phyloP scores from a whole-genome alignment of 164 flowering plant genomes.

The Berberis thunbergii region DNA sequence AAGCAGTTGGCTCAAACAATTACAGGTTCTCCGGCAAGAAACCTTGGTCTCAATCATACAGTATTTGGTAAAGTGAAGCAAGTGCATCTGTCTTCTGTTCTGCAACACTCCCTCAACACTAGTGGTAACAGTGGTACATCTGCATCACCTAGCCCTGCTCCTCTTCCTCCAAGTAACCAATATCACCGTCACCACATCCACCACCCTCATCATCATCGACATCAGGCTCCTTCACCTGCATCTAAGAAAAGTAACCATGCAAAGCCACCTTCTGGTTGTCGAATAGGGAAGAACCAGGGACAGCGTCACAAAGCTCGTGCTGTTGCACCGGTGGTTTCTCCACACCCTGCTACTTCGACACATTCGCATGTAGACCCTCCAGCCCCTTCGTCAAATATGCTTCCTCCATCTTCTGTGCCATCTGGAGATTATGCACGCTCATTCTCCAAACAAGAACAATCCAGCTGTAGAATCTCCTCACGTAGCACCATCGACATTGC shows the following conservation, averaged over 20 bases:
- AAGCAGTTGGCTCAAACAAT: conserved; percentile 86
- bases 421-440: conserved; percentile 37
- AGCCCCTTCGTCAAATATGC: conserved; percentile 19
- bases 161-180: conserved; percentile 15
- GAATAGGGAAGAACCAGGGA: conserved; percentile 19
- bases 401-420: conserved; percentile 47
- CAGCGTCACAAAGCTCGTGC: conserved; percentile 21
- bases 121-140: conserved; percentile 7
- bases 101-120: conserved; percentile 45
- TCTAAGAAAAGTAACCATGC: conserved; percentile 21
- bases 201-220: conserved; percentile 24
- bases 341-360: conserved; percentile 5
- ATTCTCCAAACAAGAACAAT: conserved; percentile 39
- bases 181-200: conserved; percentile 25
- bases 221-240: conserved; percentile 25
- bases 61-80: conserved; percentile 82
- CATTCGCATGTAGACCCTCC: conserved; percentile 18
- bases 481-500: conserved; percentile 15
- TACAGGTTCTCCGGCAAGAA: conserved; percentile 50
- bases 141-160: conserved; percentile 42
- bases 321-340: conserved; percentile 32
- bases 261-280: conserved; percentile 40
- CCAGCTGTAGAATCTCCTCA: conserved; percentile 24
- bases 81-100: conserved; percentile 61
- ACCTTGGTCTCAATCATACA: conserved; percentile 76